Base-by-base conservation (phyloP, 2,329 filamentous ascomycete genomes). In the Epichloe aotearoae region DNA sequence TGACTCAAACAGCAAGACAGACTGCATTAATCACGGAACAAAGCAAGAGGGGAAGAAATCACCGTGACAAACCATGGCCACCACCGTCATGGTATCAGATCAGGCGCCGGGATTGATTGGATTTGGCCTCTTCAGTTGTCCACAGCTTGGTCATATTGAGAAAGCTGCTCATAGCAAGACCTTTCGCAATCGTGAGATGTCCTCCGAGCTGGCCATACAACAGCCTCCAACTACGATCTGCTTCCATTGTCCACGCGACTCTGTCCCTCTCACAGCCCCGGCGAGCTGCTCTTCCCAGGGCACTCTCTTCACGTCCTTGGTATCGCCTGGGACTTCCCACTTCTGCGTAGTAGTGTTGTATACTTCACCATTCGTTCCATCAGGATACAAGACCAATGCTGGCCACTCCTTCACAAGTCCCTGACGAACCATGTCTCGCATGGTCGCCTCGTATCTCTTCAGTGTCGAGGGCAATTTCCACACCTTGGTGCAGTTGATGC, bases 401-500 rank as follows among this genome's bases (percentile, higher is more conserved):
- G 80, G 80, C 67, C 71, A 73, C 5, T 61, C 58, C 0, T 53
- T 19, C 1, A 72, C 49, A 14, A 63, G 57, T 0, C 68, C 66
- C 4, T 62, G 56, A 4, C 59, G 48, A 2, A 71, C 51, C 56
- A 78, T 49, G n/a, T 52, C 55, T 10, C 54, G 52, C 15, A 81
- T 61, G 8, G 68, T 71, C 3, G 65, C 68, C 57, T 83, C 78
- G 47, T 77, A 83, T 46, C 74, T 68, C 17, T 63, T 65, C 17
- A 87, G 64, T 15, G 84, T 64, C 0, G 65, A 59, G 2, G 75
- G 73, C 33, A 87, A 68, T 61, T 84, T 81, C 47, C 74, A 70
- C 36, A 86, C 73, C 62, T 83, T 84, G 38, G 75, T 85, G 62
- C 82, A 86, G 64, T 86, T 86, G 59, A 86, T 74, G 2, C 83